phyloP scores from a whole-genome alignment of 2,329 filamentous ascomycete genomes.

The Pseudocercospora musae region DNA sequence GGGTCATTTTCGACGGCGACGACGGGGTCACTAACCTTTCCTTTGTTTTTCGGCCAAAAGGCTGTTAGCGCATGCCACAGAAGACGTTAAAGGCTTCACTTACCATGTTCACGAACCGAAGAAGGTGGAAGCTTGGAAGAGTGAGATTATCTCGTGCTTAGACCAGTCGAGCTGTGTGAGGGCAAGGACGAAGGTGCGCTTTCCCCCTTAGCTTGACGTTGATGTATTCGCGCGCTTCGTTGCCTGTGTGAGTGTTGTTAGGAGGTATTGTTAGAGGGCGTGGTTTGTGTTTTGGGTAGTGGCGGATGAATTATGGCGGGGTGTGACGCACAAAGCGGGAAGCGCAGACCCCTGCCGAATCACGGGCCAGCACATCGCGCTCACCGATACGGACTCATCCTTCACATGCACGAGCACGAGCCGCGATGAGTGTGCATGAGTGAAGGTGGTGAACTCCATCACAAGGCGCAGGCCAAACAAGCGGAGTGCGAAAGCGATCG shows the following conservation, averaged over 20 bases:
- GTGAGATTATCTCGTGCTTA: too few relatives aligned
- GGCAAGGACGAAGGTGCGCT: too few relatives aligned
- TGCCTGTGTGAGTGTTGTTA: constrained; percentile 16
- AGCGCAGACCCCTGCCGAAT: not conserved
- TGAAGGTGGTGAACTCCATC: not conserved
- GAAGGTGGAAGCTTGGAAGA: too few relatives aligned
- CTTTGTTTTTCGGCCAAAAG: too few relatives aligned
- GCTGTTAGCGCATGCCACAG: too few relatives aligned
- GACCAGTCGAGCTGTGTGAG: too few relatives aligned
- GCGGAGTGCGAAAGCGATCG: not conserved
- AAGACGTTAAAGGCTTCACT: too few relatives aligned
- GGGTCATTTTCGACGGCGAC: constrained; percentile 9
- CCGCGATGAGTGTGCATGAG: not conserved
- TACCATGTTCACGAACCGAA: too few relatives aligned
- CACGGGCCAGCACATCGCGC: not conserved
- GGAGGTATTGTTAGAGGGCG: too few relatives aligned
- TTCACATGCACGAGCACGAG: not conserved
- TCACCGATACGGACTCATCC: not conserved
- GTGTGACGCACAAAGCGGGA: not conserved
- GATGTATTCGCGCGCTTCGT: constrained; percentile 28
- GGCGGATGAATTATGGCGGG: not conserved
- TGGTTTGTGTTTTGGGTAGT: constrained; percentile 5
- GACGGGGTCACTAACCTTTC: constrained; percentile 69
- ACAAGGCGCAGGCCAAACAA: not conserved
- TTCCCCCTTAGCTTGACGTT: constrained; percentile 17